phyloP scores from a whole-genome alignment of 306 rosid species.

The Cucumis cinereus region DNA sequence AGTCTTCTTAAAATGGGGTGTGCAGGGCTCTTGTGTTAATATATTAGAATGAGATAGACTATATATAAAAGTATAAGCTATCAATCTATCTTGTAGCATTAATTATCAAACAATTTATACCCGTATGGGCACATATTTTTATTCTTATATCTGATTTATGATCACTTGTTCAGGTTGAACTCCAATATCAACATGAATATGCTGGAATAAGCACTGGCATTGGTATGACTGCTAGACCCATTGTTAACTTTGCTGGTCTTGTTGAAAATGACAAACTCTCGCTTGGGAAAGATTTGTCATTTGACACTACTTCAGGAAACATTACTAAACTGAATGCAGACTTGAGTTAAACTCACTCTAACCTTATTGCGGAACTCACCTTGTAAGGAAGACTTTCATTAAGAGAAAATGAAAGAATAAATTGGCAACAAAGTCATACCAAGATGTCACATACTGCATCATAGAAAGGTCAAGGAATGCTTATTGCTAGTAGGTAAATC shows the following conservation, averaged over 20 bases:
- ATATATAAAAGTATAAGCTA: not conserved
- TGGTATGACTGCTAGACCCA: conserved; percentile 81
- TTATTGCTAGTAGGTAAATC: too few relatives aligned
- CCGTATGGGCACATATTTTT: not conserved
- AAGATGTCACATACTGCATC: too few relatives aligned
- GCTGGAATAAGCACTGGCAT: conserved; percentile 84
- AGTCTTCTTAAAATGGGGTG: not conserved
- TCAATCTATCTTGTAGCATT: not conserved
- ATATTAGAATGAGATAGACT: not conserved
- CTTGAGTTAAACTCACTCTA: conserved; percentile 57
- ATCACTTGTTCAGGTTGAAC: conserved; percentile 50
- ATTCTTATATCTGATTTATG: not conserved
- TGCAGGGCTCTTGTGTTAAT: not conserved
- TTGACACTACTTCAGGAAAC: conserved; percentile 80
- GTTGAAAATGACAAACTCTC: conserved; percentile 52
- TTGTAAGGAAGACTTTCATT: conserved; percentile 21
- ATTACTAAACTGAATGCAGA: conserved; percentile 67
- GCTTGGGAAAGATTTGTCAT: conserved; percentile 71
- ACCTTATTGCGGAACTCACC: conserved; percentile 63
- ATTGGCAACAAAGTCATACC: too few relatives aligned
- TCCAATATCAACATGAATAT: conserved; percentile 80
- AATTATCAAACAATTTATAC: not conserved
- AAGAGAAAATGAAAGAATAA: too few relatives aligned
- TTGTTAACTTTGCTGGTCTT: conserved; percentile 79
- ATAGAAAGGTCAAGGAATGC: too few relatives aligned